Percentiles rank a stretch among this genome's conserved stretches.
These are phyloP conservation scores for Hysterangium stoloniferum DNA, from an alignment of 768 basidiomycete species.

Conservation along the genomic window DNA sequence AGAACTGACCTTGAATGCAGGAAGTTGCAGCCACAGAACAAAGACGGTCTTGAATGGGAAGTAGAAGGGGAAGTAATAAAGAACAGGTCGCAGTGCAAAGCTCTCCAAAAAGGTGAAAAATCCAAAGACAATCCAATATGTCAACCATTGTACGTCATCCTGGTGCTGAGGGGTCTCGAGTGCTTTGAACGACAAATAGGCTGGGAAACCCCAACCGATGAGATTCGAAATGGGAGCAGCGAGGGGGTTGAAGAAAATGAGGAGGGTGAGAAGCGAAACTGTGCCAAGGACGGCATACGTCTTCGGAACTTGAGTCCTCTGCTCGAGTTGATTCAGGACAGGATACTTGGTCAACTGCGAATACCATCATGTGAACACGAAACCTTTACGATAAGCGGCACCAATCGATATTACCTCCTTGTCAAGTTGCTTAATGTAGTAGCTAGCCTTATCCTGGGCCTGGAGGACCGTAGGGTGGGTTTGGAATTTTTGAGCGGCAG, in stretches of 20 bases:
- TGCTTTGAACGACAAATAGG: slow-evolving; percentile 92
- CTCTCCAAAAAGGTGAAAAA: slow-evolving; percentile 90
- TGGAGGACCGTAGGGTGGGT: slow-evolving; percentile 83
- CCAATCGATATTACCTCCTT: slow-evolving; percentile 68
- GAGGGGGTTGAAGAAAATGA: slow-evolving; percentile 85
- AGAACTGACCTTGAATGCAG: slow-evolving; percentile 67
- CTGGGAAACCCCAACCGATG: slow-evolving; percentile 90
- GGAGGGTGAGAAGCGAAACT: slow-evolving; percentile 53
- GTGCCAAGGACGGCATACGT: slow-evolving; percentile 77
- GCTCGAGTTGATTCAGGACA: slow-evolving; percentile 73
- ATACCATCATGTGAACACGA: too few species aligned
- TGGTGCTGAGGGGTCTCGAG: slow-evolving; percentile 77
- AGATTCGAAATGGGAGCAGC: slow-evolving; percentile 91
- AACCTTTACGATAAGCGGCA: slow-evolving; percentile 3
- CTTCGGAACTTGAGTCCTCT: slow-evolving; percentile 90
- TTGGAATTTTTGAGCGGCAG: slow-evolving; percentile 74
- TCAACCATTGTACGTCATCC: slow-evolving; percentile 93
- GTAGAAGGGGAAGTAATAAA: slow-evolving; percentile 94
- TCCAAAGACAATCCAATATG: slow-evolving; percentile 95
- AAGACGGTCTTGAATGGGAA: slow-evolving; percentile 88
- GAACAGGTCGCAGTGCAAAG: slow-evolving; percentile 71
- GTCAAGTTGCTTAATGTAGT: slow-evolving; percentile 86
- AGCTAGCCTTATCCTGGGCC: slow-evolving; percentile 72
- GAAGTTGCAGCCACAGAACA: slow-evolving; percentile 88
- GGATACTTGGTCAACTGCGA: slow-evolving; percentile 78